Evolutionary conservation across 2,329 filamentous ascomycete species (phyloP), one percentile per base, ranked within the genome.

Genomic region (Diaporthe aspalathi): DNA sequence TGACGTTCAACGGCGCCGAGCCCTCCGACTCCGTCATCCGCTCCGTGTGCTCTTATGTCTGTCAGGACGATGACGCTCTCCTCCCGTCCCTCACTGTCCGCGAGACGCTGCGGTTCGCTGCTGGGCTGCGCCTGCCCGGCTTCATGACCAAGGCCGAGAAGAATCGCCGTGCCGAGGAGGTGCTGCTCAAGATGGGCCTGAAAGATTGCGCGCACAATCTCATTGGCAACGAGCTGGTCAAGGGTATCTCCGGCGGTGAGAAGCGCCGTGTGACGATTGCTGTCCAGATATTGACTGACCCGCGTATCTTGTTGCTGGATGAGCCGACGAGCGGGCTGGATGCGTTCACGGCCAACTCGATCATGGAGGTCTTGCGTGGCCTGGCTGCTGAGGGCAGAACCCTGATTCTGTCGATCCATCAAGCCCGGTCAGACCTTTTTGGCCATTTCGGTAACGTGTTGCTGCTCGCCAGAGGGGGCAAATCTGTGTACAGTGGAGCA

Each of bases 191-290:
- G 77, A 90, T 94, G 87, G 93, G 93, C 0, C 80, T 94, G 5
- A 94, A 93, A 76, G 92, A 94, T 74, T 94, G 92, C 74, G 93
- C 92, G 1, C 89, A 94, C 76, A 93, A 92, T 67, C 79, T 94
- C 0, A 87, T 95, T 11, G 93, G 93, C 2, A 91, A 88, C 70
- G 91, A 93, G 11, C 80, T 93, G 5, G 86, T 93, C 74, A 94
- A 94, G 78, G 92, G 93, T 0, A 94, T 95, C 38, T 94, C 91
- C 11, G 93, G 93, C 2, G 93, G 93, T 22, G 92, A 95, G 80
- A 94, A 94, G 80, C 86, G 93, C 2, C 87, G 93, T 69, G 92
- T 94, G 7, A 92, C 91, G 3, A 94, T 95, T 73, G 93, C 92
- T 0, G 89, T 94, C 0, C 93, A 95, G 75, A 90, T 94, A 8